Base-by-base conservation (phyloP, 1,139 yeast genomes). In the Maudiozyma humilis region DNA sequence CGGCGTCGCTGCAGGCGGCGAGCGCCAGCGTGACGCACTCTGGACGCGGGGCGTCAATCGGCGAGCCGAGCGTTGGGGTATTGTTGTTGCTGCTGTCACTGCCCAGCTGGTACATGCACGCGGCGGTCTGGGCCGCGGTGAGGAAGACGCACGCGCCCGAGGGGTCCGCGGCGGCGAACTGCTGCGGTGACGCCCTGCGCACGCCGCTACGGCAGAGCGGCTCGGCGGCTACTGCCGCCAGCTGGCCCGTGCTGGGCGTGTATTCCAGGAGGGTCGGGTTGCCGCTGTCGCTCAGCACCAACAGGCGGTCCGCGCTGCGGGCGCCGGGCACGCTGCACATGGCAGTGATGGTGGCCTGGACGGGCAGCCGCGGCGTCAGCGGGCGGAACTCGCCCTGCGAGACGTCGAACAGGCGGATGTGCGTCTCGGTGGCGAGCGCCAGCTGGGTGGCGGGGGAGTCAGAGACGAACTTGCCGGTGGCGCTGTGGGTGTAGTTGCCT, bases 281-380 rank as follows among this genome's bases (percentile, higher is more conserved):
- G 0, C 97, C 97, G 1, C 95, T 76, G 58, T 89, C 97, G 0
- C 94, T 78, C 0, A 93, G 75, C 13, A 36, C 4, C 15, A 35
- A 10, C 2, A 35, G 19, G 27, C 27, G 10, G 27, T 23, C 27
- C 10, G 27, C 8, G 27, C 27, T 23, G 27, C 27, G 27, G 6
- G 27, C 27, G 27, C 8, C 27, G 27, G 27, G 27, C 27, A 23
- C 8, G 27, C 8, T 23, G 27, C 27, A 74, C 20, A 89, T 53
- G 33, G 31, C 27, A 27, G 40, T 43, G 68, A 68, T 52, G 86
- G 93, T 43, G 69, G 69, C 0, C 68, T 23, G 27, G 27, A 23
- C 27, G 6, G 6, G 27, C 27, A 23, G 10, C 27, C 8, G 8
- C 27, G 6, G 8, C 6, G 27, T 23, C 27, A 23, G 27, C 10